Evolutionary conservation across 2,329 filamentous ascomycete genomes (phyloP).

Genomic region (Paraconiothyrium brasiliense): DNA sequence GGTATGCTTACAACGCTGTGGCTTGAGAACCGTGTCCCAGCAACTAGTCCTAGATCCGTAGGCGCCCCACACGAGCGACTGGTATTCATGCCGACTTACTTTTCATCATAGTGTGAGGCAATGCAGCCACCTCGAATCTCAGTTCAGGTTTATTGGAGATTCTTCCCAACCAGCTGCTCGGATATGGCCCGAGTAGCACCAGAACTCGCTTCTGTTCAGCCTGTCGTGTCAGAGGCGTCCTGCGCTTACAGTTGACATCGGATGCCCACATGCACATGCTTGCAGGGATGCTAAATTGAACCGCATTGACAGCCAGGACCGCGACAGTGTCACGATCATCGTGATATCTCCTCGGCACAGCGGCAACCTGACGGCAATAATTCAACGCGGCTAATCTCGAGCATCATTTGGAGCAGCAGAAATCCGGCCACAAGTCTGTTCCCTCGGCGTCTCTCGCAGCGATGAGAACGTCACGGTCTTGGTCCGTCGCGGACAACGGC

Average conservation of each 20-base stretch:
- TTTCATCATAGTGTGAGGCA: background rate
- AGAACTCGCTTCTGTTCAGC: background rate
- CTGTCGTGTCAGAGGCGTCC: background rate
- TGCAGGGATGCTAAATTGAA: background rate
- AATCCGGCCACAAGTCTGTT: background rate
- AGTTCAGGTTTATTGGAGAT: background rate
- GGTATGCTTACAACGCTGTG: background rate
- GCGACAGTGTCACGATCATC: background rate
- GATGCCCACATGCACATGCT: background rate
- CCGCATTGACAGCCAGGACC: background rate
- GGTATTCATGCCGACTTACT: background rate
- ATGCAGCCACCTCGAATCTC: background rate
- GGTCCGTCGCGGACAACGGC: background rate
- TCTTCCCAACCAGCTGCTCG: background rate
- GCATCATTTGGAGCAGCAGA: background rate
- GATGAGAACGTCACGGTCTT: conserved; percentile 8
- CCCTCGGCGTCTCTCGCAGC: background rate
- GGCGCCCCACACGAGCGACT: background rate
- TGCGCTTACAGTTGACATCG: background rate
- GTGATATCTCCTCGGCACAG: background rate
- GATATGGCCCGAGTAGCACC: background rate
- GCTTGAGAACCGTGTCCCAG: background rate
- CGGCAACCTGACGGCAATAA: background rate
- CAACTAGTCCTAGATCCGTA: background rate
- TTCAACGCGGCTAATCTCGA: background rate